Conservation (phyloP, 1,139 yeast species). For the Yamadazyma mexicana region DNA sequence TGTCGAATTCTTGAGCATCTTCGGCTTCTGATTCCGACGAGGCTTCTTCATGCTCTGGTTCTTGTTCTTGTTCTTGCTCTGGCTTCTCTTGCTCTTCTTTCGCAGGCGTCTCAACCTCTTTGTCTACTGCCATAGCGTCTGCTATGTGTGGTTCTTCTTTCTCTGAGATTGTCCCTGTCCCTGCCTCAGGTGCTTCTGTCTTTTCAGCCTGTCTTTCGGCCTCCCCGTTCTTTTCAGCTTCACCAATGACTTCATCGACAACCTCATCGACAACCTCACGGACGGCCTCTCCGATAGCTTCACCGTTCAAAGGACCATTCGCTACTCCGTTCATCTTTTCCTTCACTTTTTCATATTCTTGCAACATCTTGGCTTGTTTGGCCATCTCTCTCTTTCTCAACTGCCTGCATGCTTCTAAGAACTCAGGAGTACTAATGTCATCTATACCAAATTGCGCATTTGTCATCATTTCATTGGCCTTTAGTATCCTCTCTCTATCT, state of each 20-base stretch:
- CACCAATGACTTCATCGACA: too few relatives aligned
- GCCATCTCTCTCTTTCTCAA: conserved; percentile 67
- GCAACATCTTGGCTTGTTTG: conserved; percentile 49
- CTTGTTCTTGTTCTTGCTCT: conserved; percentile 8
- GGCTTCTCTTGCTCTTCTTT: conserved; percentile 2
- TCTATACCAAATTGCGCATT: conserved; percentile 96
- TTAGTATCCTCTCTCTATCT: conserved; percentile 81
- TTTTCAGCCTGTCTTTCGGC: too few relatives aligned
- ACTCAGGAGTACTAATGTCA: conserved; percentile 76
- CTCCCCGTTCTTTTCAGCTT: too few relatives aligned
- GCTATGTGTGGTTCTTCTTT: too few relatives aligned
- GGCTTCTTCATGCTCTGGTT: conserved; percentile 16
- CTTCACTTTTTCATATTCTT: conserved; percentile 30
- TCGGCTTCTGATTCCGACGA: conserved; percentile 27
- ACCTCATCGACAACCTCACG: too few relatives aligned
- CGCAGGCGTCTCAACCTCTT: not conserved
- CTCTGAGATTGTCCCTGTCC: too few relatives aligned
- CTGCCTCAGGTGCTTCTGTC: too few relatives aligned
- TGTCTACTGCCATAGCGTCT: too few relatives aligned
- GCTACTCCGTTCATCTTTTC: conserved; percentile 7
- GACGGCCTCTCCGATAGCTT: too few relatives aligned
- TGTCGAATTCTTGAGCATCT: conserved; percentile 17
- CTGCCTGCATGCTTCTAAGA: conserved; percentile 73
- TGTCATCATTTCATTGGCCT: conserved; percentile 94
- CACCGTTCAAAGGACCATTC: not conserved